Percentiles rank a stretch among this genome's conserved stretches.
Conservation (phyloP, 257 asterid species). For the Salvia rosmarinus region DNA sequence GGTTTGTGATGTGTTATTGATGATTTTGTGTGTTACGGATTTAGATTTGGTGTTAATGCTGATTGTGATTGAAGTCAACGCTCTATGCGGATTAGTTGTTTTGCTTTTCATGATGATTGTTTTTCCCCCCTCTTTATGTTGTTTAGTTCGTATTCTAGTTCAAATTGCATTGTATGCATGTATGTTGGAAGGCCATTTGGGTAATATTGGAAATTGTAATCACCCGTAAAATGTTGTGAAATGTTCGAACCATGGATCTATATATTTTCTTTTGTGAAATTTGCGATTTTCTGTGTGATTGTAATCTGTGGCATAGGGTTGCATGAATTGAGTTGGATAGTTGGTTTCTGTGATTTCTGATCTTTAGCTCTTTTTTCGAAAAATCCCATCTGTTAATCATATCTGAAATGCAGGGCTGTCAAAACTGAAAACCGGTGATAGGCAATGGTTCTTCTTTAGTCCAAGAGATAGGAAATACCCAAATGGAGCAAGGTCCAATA, state of each 20-base stretch:
- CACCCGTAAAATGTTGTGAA: neutral
- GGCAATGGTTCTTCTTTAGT: constrained; percentile 93
- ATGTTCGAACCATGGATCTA: constrained; percentile 12
- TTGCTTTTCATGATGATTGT: neutral
- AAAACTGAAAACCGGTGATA: constrained; percentile 79
- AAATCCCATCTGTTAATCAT: neutral
- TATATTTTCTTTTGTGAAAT: neutral
- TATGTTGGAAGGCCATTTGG: neutral
- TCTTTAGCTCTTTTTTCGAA: neutral
- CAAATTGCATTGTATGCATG: neutral
- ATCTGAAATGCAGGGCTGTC: constrained; percentile 67
- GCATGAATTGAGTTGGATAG: neutral
- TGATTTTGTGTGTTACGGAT: neutral
- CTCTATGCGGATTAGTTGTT: neutral
- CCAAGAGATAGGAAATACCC: constrained; percentile 93
- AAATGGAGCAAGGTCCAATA: constrained; percentile 80
- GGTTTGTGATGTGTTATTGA: neutral
- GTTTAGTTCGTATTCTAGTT: neutral
- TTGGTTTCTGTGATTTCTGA: neutral
- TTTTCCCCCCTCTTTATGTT: neutral
- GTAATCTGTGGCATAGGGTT: neutral
- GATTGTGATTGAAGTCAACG: constrained; percentile 18
- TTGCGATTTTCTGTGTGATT: neutral
- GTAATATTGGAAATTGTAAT: neutral
- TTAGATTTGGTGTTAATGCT: constrained; percentile 18